Conservation (phyloP, 768 basidiomycete genomes). For the Suillus americanus region DNA sequence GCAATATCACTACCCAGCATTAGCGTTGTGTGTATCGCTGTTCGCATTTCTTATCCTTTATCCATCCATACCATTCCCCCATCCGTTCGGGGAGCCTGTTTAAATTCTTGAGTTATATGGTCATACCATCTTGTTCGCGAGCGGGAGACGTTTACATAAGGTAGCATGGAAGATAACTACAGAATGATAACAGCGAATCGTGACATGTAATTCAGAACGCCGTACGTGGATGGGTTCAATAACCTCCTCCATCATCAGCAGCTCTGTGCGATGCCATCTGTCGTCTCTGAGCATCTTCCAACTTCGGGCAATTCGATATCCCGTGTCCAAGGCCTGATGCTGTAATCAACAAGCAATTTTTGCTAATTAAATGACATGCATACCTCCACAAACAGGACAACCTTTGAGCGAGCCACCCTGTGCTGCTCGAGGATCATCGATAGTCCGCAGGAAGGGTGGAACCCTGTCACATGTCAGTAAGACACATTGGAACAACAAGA, state of each 20-base stretch:
- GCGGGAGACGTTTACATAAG: neutral
- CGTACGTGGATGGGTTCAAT: slow-evolving; percentile 17
- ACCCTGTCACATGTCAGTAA: slow-evolving; percentile 52
- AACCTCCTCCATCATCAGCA: slow-evolving; percentile 59
- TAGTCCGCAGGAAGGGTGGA: slow-evolving; percentile 84
- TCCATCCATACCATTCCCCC: neutral
- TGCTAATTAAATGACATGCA: slow-evolving; percentile 15
- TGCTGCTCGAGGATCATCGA: slow-evolving; percentile 86
- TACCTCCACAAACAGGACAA: slow-evolving; percentile 95
- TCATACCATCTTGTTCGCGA: neutral
- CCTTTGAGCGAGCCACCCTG: slow-evolving; percentile 80
- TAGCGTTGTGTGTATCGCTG: neutral
- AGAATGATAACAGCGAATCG: neutral
- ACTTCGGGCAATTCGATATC: slow-evolving; percentile 93
- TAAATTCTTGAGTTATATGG: neutral
- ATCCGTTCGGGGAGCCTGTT: neutral
- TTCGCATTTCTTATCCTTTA: neutral
- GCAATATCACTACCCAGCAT: neutral
- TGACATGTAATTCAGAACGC: neutral
- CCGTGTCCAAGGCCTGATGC: slow-evolving; percentile 83
- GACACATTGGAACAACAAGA: slow-evolving; percentile 9
- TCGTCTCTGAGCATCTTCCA: slow-evolving; percentile 89
- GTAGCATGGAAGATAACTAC: neutral
- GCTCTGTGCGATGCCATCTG: slow-evolving; percentile 87
- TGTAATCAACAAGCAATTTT: neutral